Evolutionary conservation across 331 rosid genomes (phyloP).

Genomic region (Acacia concinna): DNA sequence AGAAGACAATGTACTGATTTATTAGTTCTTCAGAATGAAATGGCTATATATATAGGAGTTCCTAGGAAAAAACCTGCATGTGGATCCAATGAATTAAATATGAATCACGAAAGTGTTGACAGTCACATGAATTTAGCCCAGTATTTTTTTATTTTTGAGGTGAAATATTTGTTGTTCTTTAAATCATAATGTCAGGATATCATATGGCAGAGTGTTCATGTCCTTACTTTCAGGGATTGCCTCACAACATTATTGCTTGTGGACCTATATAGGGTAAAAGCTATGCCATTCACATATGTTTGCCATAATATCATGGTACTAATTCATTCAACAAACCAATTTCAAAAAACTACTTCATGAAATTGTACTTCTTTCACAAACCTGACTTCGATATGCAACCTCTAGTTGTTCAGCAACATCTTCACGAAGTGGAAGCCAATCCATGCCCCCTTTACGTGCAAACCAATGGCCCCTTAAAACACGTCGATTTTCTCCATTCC

Average conservation of each 20-base stretch:
- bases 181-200: background rate
- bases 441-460: conserved; percentile 93
- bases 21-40: background rate
- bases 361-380: conserved; percentile 24
- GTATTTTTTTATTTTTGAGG: background rate
- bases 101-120: background rate
- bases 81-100: background rate
- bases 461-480: conserved; percentile 99
- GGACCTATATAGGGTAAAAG: background rate
- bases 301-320: conserved; percentile 6
- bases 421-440: conserved; percentile 97
- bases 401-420: conserved; percentile 93
- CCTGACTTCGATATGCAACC: conserved; percentile 81
- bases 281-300: background rate
- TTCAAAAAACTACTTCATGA: conserved; percentile 18
- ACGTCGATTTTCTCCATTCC: conserved; percentile 96
- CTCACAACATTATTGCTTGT: background rate
- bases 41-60: background rate
- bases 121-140: background rate
- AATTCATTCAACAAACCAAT: conserved; percentile 3
- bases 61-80: background rate
- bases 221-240: background rate
- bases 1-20: background rate
- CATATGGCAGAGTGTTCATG: background rate
- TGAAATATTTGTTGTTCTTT: background rate